These are phyloP conservation scores for Jamesozyma jinghongensis DNA, from an alignment of 805 yeast genomes.

Conservation along the genomic window DNA sequence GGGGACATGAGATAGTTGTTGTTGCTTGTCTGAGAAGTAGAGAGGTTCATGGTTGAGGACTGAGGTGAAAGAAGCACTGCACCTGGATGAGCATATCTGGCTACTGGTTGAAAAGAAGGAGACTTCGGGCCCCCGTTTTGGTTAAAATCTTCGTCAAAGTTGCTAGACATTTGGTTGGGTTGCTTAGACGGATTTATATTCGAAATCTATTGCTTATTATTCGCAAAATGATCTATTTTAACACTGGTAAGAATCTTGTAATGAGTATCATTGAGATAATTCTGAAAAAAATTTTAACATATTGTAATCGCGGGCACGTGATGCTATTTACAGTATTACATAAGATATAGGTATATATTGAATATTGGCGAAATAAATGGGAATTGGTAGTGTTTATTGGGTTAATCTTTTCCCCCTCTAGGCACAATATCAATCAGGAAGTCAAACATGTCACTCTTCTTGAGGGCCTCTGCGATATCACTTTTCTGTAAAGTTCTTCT, in stretches of 20 bases:
- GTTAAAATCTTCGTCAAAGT: background rate
- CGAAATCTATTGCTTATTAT: no score
- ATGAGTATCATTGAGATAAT: no score
- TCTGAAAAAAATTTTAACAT: no score
- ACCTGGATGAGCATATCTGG: conserved; percentile 34
- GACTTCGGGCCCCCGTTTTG: conserved; percentile 2
- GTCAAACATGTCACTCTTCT: conserved; percentile 94
- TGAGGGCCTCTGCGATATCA: conserved; percentile 92
- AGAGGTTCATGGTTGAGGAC: conserved; percentile 8
- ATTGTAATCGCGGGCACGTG: no score
- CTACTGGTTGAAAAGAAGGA: conserved; percentile 6
- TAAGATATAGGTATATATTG: no score
- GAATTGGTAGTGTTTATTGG: background rate
- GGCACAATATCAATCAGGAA: conserved; percentile 95
- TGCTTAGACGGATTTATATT: no score
- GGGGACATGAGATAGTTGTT: background rate
- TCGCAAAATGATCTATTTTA: no score
- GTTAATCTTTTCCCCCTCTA: conserved; percentile 50
- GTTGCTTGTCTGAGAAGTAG: background rate
- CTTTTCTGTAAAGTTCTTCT: conserved; percentile 88
- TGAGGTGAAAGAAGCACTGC: conserved; percentile 33
- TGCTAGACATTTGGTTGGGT: background rate
- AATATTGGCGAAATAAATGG: background rate
- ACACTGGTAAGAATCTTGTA: no score
- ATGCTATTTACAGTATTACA: no score